These are phyloP conservation scores for Chlorella sp. DNA, from an alignment of 139 green algal genomes.

Conservation along the genomic window DNA sequence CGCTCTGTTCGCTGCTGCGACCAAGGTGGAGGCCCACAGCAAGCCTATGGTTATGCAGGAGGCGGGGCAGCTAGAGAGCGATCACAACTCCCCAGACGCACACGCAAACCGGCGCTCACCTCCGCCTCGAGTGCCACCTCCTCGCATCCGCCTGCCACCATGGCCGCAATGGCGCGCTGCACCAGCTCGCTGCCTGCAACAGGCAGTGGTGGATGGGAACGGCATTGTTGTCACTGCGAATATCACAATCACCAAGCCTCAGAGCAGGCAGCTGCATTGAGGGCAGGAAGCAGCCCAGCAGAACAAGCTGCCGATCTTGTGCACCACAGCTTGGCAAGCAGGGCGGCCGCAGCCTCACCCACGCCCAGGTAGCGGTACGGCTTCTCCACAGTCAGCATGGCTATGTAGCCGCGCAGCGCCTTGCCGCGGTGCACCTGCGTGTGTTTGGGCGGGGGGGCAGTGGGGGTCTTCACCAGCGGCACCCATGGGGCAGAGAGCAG, in stretches of 20 bases:
- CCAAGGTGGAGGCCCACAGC: too few relatives aligned
- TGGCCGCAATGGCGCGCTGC: slow-evolving; percentile 69
- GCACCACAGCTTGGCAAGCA: not conserved
- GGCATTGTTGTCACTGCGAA: too few relatives aligned
- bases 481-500: too few relatives aligned
- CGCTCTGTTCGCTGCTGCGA: too few relatives aligned
- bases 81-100: too few relatives aligned
- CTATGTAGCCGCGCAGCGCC: slow-evolving; percentile 93
- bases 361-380: slow-evolving; percentile 80
- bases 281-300: not conserved
- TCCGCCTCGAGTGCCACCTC: slow-evolving; percentile 98
- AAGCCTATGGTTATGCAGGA: too few relatives aligned
- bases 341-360: slow-evolving; percentile 53
- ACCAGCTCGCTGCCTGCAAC: slow-evolving; percentile 82
- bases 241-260: too few relatives aligned
- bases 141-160: slow-evolving; percentile 68
- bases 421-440: slow-evolving; percentile 56
- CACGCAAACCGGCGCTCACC: too few relatives aligned
- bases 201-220: too few relatives aligned
- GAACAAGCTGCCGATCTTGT: not conserved
- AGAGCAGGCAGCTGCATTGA: not conserved
- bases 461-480: too few relatives aligned
- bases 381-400: slow-evolving; percentile 97
- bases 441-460: too few relatives aligned
- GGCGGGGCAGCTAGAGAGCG: too few relatives aligned